Evolutionary conservation across 129 eudicot species (phyloP).

Genomic region (Helianthus annuus): HanXRQr2.0-SUNRISE NC_035436.2:187557787-187558286

Average conservation of each 20-base stretch:
- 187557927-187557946: conserved; percentile 2
- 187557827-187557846: not conserved
- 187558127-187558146: not conserved
- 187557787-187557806: conserved; percentile 2
- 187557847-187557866: conserved; percentile 2
- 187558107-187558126: conserved; percentile 8
- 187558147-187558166: not conserved
- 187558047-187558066: conserved; percentile 25
- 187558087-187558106: conserved; percentile 16
- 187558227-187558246: conserved; percentile 20
- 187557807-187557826: not conserved
- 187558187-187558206: conserved; percentile 21
- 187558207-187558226: conserved; percentile 19
- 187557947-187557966: conserved; percentile 22
- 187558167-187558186: not conserved
- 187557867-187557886: not conserved
- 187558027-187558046: conserved; percentile 23
- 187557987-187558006: conserved; percentile 37
- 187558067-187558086: conserved; percentile 40
- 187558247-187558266: conserved; percentile 8
- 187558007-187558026: conserved; percentile 37
- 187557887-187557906: conserved; percentile 4
- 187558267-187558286: not conserved
- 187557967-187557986: not conserved
- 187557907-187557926: not conserved